phyloP scores from a whole-genome alignment of 345 rosid genomes.

The Zanthoxylum bungeanum region DNA sequence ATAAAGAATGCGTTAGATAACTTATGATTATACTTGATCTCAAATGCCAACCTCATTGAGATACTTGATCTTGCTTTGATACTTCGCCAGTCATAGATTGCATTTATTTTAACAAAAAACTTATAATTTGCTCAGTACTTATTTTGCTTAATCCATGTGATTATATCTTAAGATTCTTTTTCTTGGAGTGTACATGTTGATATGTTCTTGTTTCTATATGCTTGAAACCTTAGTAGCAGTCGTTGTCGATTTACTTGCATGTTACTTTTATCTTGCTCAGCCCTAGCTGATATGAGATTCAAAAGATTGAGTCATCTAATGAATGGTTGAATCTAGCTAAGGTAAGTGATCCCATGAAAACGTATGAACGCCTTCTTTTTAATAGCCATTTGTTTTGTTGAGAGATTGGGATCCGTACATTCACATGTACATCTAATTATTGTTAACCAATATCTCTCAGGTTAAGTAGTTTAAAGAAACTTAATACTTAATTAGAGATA shows the following conservation, averaged over 20 bases:
- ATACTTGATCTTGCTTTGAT: too few relatives aligned
- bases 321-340: too few relatives aligned
- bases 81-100: too few relatives aligned
- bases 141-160: neutral
- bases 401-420: too few relatives aligned
- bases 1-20: neutral
- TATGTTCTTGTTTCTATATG: neutral
- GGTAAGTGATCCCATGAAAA: slow-evolving; percentile 21
- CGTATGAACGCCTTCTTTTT: slow-evolving; percentile 1
- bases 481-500: neutral
- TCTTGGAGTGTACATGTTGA: neutral
- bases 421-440: neutral
- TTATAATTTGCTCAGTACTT: too few relatives aligned
- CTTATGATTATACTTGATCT: too few relatives aligned
- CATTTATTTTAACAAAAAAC: too few relatives aligned
- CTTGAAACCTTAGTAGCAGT: neutral
- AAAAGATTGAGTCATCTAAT: neutral
- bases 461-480: neutral
- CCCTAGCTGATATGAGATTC: neutral
- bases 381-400: neutral
- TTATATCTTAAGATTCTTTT: neutral
- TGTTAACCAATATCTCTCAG: neutral
- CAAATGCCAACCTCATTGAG: too few relatives aligned
- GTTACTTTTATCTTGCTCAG: neutral
- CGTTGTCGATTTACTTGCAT: neutral